Percentiles rank a stretch among this genome's conserved stretches.
Conservation (phyloP, 495 filamentous ascomycete species). For the Staphylotrichum tortipilum region DNA sequence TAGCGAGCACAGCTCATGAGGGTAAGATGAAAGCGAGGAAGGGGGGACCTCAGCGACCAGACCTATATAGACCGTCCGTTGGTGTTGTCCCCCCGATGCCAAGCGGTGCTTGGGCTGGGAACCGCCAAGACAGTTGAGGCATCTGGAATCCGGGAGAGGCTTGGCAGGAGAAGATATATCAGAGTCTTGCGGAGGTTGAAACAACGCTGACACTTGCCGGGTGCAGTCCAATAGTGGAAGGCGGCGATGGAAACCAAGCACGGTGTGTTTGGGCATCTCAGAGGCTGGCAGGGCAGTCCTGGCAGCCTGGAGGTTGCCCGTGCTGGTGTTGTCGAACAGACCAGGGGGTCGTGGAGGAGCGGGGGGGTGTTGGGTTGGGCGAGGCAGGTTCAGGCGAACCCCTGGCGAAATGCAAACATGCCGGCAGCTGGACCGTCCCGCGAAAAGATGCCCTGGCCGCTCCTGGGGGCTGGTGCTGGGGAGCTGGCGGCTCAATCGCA, state of each 20-base stretch:
- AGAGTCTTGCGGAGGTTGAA: constrained; percentile 16
- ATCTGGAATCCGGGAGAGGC: constrained; percentile 11
- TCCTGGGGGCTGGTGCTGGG: too few species aligned
- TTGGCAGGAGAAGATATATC: constrained; percentile 17
- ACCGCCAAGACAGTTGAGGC: not conserved
- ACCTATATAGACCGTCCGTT: constrained; percentile 24
- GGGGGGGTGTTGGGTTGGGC: constrained; percentile 2
- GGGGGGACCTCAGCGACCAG: constrained; percentile 8
- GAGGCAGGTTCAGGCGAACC: constrained; percentile 18
- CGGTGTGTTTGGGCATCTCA: not conserved
- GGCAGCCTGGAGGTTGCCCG: not conserved
- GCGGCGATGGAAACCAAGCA: not conserved
- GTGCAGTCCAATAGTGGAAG: not conserved
- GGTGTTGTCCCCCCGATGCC: not conserved
- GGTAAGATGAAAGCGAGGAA: constrained; percentile 12
- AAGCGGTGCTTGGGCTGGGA: not conserved
- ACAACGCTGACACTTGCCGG: constrained; percentile 20
- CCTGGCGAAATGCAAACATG: constrained; percentile 1
- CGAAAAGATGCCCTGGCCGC: not conserved
- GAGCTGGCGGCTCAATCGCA: constrained; percentile 21
- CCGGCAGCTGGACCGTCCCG: not conserved
- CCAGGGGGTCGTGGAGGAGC: not conserved
- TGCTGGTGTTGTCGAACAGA: too few species aligned
- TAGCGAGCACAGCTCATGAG: constrained; percentile 33
- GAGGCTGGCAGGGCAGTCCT: not conserved